Evolutionary conservation across 176 grass and related monocot species (phyloP).

Genomic region (Lolium perenne): DNA sequence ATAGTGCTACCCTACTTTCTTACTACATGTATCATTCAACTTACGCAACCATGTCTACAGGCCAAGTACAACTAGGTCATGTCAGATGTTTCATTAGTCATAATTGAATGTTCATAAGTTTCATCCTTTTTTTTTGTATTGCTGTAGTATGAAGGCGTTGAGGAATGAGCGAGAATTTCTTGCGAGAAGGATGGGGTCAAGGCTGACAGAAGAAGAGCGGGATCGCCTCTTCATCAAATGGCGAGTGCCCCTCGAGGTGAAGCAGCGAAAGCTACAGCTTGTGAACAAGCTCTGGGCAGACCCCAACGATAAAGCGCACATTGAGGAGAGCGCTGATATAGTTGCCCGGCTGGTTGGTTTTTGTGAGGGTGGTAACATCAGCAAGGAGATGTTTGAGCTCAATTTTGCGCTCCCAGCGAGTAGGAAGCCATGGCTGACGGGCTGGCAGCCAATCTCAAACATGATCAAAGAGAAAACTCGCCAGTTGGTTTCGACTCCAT

Average conservation of each 20-base stretch:
- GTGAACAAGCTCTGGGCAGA: slow-evolving; percentile 83
- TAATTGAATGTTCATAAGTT: neutral
- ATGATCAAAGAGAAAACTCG: slow-evolving; percentile 27
- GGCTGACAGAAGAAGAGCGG: slow-evolving; percentile 70
- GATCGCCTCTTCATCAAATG: slow-evolving; percentile 79
- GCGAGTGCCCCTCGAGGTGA: slow-evolving; percentile 73
- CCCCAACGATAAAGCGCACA: slow-evolving; percentile 60
- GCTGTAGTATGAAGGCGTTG: slow-evolving; percentile 66
- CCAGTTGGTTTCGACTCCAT: neutral
- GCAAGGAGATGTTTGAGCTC: slow-evolving; percentile 99
- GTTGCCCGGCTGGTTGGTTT: slow-evolving; percentile 93
- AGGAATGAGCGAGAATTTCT: slow-evolving; percentile 88
- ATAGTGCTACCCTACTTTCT: neutral
- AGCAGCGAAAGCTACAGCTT: slow-evolving; percentile 87
- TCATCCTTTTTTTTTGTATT: slow-evolving; percentile 31
- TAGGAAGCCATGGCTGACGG: slow-evolving; percentile 84
- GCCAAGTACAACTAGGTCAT: neutral
- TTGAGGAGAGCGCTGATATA: slow-evolving; percentile 78
- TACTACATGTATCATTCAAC: neutral
- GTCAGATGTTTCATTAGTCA: slow-evolving; percentile 2
- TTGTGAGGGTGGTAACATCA: slow-evolving; percentile 83
- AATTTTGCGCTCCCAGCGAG: slow-evolving; percentile 72
- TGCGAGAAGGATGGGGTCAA: slow-evolving; percentile 70
- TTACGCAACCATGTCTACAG: neutral
- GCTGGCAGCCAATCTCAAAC: slow-evolving; percentile 95